Conservation (phyloP, 1,284 basidiomycete species). For the Mycosarcoma maydis region DNA sequence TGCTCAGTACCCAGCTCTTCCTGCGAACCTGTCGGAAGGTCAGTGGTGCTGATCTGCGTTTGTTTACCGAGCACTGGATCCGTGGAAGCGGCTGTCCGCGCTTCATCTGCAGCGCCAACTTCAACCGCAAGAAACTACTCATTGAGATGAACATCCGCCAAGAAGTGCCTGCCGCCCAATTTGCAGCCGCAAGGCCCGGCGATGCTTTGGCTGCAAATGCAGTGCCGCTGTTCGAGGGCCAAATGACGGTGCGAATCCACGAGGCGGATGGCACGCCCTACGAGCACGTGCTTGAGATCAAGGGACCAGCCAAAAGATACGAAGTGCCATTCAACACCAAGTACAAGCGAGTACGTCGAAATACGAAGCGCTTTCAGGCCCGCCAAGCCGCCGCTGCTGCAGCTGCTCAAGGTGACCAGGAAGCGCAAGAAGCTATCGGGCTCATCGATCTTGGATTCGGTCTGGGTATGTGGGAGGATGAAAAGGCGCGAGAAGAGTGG, state of each 20-base stretch:
- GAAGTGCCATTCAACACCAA: slow-evolving; percentile 99
- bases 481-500: slow-evolving; percentile 84
- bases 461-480: slow-evolving; percentile 88
- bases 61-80: slow-evolving; percentile 98
- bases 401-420: slow-evolving; percentile 75
- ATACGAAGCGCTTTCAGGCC: slow-evolving; percentile 92
- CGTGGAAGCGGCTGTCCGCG: slow-evolving; percentile 95
- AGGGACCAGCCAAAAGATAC: slow-evolving; percentile 84
- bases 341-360: slow-evolving; percentile 93
- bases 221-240: slow-evolving; percentile 72
- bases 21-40: slow-evolving; percentile 92
- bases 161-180: slow-evolving; percentile 76
- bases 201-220: slow-evolving; percentile 68
- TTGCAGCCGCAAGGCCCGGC: slow-evolving; percentile 56
- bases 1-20: slow-evolving; percentile 88
- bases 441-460: slow-evolving; percentile 95
- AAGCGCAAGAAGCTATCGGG: slow-evolving; percentile 90
- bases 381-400: slow-evolving; percentile 91
- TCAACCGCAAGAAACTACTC: slow-evolving; percentile 97
- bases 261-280: slow-evolving; percentile 99
- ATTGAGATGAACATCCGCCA: slow-evolving; percentile 95
- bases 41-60: slow-evolving; percentile 78
- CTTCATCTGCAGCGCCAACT: slow-evolving; percentile 87
- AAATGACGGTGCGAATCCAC: slow-evolving; percentile 98
- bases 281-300: slow-evolving; percentile 95